phyloP scores from a whole-genome alignment of 2,329 filamentous ascomycete genomes.

The Knoxdaviesia proteae region DNA sequence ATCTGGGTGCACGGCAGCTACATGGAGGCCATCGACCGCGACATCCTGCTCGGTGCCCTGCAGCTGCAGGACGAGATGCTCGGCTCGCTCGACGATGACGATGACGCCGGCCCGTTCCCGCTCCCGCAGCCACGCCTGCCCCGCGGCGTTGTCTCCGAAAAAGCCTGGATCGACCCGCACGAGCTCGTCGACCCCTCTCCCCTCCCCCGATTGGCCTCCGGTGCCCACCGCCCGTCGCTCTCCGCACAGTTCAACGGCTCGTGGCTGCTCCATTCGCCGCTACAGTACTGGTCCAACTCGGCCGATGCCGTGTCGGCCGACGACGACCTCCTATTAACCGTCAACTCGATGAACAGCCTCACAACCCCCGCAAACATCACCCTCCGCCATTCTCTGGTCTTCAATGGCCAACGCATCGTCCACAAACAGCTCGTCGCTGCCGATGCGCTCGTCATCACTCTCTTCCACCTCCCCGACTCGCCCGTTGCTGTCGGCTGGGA shows the following conservation, averaged over 20 bases:
- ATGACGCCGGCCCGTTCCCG: no score
- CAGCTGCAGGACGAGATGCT: constrained; percentile 50
- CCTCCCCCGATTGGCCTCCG: no score
- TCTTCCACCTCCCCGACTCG: constrained; percentile 47
- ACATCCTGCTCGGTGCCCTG: constrained; percentile 45
- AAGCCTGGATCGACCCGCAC: no score
- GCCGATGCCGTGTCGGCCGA: constrained; percentile 35
- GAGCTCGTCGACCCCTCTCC: no score
- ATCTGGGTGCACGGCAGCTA: constrained; percentile 67
- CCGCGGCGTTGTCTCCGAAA: no score
- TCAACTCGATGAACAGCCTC: constrained; percentile 27
- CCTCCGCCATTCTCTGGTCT: constrained; percentile 57
- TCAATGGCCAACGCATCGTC: constrained; percentile 60
- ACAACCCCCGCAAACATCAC: constrained; percentile 43
- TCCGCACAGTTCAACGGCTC: no score
- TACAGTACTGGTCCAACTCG: constrained; percentile 65
- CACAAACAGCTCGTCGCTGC: constrained; percentile 46
- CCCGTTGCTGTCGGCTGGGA: constrained; percentile 47
- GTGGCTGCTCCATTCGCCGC: constrained; percentile 42
- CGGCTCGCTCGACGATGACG: constrained; percentile 14
- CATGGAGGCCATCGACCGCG: constrained; percentile 50
- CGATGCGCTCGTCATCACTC: constrained; percentile 58
- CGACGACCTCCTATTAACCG: constrained; percentile 41
- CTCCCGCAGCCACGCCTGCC: no score
- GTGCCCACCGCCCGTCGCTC: no score